Base-by-base conservation (phyloP, 2,329 filamentous ascomycete species). In the Arthrobotrys entomopaga region DNA sequence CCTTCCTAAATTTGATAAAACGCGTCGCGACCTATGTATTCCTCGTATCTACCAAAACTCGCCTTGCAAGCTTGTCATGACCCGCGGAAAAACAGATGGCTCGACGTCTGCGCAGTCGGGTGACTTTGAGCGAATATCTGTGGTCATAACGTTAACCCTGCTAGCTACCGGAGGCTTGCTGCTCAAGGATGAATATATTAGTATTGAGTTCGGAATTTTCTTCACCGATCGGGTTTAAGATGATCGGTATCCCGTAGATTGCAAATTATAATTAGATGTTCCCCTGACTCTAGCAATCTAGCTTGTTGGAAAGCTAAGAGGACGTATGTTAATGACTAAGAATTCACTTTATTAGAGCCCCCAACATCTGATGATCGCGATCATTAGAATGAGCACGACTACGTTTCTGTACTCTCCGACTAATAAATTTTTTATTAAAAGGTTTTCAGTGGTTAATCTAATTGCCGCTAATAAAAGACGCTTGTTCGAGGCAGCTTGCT, bases 331-430 rank as follows among this genome's bases (percentile, higher is more conserved):
- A 34, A 8, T 34, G 29, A 50, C 19, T 19, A 50, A n/a, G n/a
- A n/a, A 13, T 50, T 50, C 22, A 50, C 46, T 16, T 50, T 50
- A 50, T 50, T 13, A 3, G 29, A 50, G 46, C 46, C 19, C 13
- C 46, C n/a, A 20, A 34, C 29, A 34, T 50, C 11, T 20, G 46
- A 22, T 11, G 46, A 50, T 50, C 20, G 5, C 19, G 46, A 50
- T 50, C 20, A n/a, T 24, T 50, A n/a, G 10, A 20, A 20, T 3
- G 19, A n/a, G 46, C 42, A 46, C 42, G 42, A 13, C 42, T 13
- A 46, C 42, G 16, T 19, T 13, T 1, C 13, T 1, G 7, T 34
- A 34, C 10, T 6, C 29, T 34, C 10, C 10, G 29, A 34, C 29
- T 34, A 34, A 34, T 5, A 34, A n/a, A 34, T 3, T 34, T 34